Percentiles rank a stretch among this genome's conserved stretches.
Conservation (phyloP, 2,329 filamentous ascomycete species). For the Cyclaneusma minus region DNA sequence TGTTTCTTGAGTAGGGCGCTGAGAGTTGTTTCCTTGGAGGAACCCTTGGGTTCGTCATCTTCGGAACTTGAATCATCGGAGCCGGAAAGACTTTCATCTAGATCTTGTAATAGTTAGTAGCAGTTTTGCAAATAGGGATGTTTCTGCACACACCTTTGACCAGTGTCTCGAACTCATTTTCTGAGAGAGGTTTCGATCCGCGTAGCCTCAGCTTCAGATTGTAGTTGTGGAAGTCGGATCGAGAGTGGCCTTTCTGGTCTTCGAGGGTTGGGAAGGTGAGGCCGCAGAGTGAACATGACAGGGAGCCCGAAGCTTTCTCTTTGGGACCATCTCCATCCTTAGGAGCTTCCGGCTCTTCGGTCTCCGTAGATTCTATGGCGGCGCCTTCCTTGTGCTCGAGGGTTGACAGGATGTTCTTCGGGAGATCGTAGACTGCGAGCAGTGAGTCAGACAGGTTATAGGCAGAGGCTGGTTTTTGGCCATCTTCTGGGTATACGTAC, state of each 20-base stretch:
- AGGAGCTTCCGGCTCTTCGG: conserved; percentile 20
- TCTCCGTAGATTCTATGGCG: conserved; percentile 11
- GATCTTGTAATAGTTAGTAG: conserved; percentile 26
- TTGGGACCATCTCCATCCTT: no score
- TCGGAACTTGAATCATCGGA: conserved; percentile 59
- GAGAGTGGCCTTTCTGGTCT: conserved; percentile 74
- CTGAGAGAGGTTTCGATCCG: conserved; percentile 54
- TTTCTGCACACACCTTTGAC: conserved; percentile 37
- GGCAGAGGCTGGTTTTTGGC: no score
- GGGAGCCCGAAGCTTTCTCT: conserved; percentile 40
- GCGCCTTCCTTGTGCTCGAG: conserved; percentile 17
- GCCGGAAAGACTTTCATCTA: conserved; percentile 87
- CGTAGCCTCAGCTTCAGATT: conserved; percentile 87
- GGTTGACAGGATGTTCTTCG: conserved; percentile 19
- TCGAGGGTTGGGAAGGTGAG: conserved; percentile 55
- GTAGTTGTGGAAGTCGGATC: conserved; percentile 84
- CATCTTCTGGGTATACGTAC: conserved; percentile 11
- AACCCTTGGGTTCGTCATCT: conserved; percentile 38
- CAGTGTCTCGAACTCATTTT: conserved; percentile 74
- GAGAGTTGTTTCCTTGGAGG: conserved; percentile 52
- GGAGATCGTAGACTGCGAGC: conserved; percentile 17
- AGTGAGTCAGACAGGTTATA: no score
- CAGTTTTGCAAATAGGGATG: not conserved
- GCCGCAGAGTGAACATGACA: conserved; percentile 68
- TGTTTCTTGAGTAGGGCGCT: conserved; percentile 70